Percentiles rank a stretch among this genome's conserved stretches.
Conservation (phyloP, 768 basidiomycete species). For the Rhodotorula taiwanensis region DNA sequence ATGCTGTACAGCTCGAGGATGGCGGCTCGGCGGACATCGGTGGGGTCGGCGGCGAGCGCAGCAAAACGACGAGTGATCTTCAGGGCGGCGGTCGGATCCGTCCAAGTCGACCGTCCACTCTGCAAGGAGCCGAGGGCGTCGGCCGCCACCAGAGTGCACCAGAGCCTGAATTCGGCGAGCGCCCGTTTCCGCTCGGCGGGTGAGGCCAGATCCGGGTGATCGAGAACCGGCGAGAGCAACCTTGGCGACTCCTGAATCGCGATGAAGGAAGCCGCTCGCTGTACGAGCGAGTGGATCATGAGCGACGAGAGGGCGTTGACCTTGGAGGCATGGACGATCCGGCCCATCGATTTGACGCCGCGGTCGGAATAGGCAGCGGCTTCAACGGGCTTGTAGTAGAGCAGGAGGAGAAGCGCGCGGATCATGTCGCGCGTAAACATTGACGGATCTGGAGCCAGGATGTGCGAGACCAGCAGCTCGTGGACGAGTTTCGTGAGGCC, state of each 20-base stretch:
- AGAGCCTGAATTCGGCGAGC: constrained; percentile 18
- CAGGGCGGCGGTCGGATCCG: constrained; percentile 22
- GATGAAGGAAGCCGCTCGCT: constrained; percentile 18
- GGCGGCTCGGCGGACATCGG: constrained; percentile 23
- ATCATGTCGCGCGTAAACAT: constrained; percentile 25
- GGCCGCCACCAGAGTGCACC: constrained; percentile 21
- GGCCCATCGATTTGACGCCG: constrained; percentile 12
- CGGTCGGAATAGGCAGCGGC: neutral
- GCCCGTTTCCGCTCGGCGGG: constrained; percentile 9
- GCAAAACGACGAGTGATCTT: constrained; percentile 20
- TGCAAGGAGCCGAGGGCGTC: constrained; percentile 29
- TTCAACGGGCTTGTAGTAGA: constrained; percentile 34
- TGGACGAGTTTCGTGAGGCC: constrained; percentile 29
- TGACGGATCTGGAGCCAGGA: constrained; percentile 21
- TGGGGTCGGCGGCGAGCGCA: constrained; percentile 9
- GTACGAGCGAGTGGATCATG: constrained; percentile 28
- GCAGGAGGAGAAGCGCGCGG: constrained; percentile 22
- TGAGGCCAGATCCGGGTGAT: neutral
- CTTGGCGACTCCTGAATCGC: constrained; percentile 11
- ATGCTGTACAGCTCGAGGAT: constrained; percentile 31
- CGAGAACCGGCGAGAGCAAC: constrained; percentile 12
- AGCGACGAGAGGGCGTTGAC: constrained; percentile 29
- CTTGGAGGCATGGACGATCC: constrained; percentile 25
- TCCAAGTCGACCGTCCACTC: constrained; percentile 18
- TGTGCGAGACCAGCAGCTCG: constrained; percentile 9